Conservation (phyloP, 306 rosid species). For the Alnus glutinosa region DNA sequence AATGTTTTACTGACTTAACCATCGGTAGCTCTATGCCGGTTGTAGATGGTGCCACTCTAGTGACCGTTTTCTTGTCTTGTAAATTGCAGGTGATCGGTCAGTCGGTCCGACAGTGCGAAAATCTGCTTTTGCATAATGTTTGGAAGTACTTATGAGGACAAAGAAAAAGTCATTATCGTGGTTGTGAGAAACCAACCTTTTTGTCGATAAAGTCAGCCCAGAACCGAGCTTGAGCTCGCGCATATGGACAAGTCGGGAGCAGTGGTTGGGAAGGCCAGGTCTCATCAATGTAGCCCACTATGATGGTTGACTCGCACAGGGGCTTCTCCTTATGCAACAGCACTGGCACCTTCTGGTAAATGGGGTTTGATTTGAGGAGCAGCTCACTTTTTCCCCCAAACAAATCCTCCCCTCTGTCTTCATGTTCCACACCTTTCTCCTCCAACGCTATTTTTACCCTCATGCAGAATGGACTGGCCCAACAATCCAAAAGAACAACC, state of each 20-base stretch:
- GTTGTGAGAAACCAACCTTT: constrained; percentile 32
- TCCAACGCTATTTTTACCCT: constrained; percentile 61
- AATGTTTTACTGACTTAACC: too few relatives aligned
- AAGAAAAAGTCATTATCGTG: not conserved
- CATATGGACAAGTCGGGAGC: constrained; percentile 57
- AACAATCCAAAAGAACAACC: constrained; percentile 47
- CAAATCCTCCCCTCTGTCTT: constrained; percentile 50
- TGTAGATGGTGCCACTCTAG: too few relatives aligned
- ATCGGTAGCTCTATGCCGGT: too few relatives aligned
- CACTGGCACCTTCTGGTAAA: constrained; percentile 62
- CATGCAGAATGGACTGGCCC: constrained; percentile 57
- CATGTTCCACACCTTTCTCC: constrained; percentile 53
- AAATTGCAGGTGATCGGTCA: too few relatives aligned
- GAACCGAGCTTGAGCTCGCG: constrained; percentile 57
- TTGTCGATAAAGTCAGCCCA: constrained; percentile 69
- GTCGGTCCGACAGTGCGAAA: too few relatives aligned
- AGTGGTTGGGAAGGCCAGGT: constrained; percentile 53
- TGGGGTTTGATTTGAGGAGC: constrained; percentile 57
- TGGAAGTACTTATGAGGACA: too few relatives aligned
- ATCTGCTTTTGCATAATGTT: too few relatives aligned
- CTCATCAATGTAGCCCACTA: constrained; percentile 54
- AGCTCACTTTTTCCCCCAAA: constrained; percentile 67
- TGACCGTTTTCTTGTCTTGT: too few relatives aligned
- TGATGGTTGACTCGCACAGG: constrained; percentile 48
- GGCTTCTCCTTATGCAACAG: constrained; percentile 56